Evolutionary conservation across 2,329 filamentous ascomycete genomes (phyloP).

Genomic region (Lecanicillium sp.): DNA sequence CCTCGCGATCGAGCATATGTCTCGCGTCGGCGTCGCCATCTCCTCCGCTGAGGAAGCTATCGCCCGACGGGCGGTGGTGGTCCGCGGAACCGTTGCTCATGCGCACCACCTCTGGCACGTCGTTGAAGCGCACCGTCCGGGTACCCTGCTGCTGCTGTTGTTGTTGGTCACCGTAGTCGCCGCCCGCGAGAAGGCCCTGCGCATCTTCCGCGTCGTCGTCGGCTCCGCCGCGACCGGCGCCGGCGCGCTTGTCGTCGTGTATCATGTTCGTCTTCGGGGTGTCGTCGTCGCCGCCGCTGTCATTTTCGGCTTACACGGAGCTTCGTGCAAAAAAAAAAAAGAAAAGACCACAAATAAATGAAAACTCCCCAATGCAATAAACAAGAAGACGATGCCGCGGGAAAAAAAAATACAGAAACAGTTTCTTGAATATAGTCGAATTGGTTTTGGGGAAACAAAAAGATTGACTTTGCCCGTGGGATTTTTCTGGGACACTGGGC

Average conservation of each 20-base stretch:
- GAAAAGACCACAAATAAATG: neutral
- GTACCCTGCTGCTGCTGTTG: slow-evolving; percentile 13
- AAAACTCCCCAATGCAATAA: neutral
- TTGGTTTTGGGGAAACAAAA: neutral
- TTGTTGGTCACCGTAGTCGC: slow-evolving; percentile 17
- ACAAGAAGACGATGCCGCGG: neutral
- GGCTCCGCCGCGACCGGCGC: slow-evolving; percentile 4
- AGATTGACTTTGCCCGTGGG: neutral
- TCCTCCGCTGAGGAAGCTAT: neutral
- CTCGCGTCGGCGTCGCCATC: neutral
- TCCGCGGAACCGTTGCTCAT: slow-evolving; percentile 20
- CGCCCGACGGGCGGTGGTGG: slow-evolving; percentile 1
- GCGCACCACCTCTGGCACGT: slow-evolving; percentile 40
- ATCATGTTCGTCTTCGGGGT: slow-evolving; percentile 16
- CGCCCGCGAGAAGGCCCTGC: slow-evolving; percentile 19
- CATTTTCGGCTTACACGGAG: slow-evolving; percentile 12
- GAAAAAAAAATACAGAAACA: neutral
- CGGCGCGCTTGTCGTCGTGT: slow-evolving; percentile 10
- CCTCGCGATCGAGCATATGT: slow-evolving; percentile 34
- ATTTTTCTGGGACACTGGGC: neutral
- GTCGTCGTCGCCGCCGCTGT: slow-evolving; percentile 9
- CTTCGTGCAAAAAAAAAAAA: neutral
- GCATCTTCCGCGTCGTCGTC: slow-evolving; percentile 19
- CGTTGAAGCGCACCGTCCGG: slow-evolving; percentile 64
- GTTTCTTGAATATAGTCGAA: neutral